Evolutionary conservation across 345 rosid species (phyloP).

Genomic region (Citropsis articulata): DNA sequence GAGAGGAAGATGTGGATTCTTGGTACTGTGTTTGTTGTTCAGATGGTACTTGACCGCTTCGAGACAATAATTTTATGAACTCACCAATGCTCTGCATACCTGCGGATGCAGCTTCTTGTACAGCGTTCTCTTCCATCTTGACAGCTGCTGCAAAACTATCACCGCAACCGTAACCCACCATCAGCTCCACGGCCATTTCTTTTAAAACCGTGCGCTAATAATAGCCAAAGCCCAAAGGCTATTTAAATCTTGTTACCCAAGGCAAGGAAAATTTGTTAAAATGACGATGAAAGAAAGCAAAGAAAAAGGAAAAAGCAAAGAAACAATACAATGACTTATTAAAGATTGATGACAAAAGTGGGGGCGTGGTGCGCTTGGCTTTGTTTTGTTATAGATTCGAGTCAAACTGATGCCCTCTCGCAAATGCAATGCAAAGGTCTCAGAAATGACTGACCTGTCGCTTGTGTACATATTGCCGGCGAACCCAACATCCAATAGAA

Average conservation of each 20-base stretch:
- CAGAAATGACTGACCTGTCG: slow-evolving; percentile 30
- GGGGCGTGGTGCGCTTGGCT: not conserved
- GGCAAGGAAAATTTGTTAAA: slow-evolving; percentile 1
- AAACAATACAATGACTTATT: not conserved
- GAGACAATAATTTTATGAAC: slow-evolving; percentile 49
- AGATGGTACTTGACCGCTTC: slow-evolving; percentile 30
- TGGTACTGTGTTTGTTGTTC: slow-evolving; percentile 15
- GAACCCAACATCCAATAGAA: slow-evolving; percentile 17
- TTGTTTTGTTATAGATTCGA: slow-evolving; percentile 10
- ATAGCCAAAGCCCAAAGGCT: not conserved
- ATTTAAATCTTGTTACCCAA: not conserved
- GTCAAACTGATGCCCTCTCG: slow-evolving; percentile 39
- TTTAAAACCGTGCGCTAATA: slow-evolving; percentile 14
- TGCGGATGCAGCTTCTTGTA: slow-evolving; percentile 70
- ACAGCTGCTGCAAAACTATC: slow-evolving; percentile 27
- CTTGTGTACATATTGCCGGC: slow-evolving; percentile 27
- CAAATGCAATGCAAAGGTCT: slow-evolving; percentile 14
- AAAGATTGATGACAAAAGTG: slow-evolving; percentile 16
- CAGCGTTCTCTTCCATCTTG: slow-evolving; percentile 51
- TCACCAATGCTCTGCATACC: slow-evolving; percentile 85
- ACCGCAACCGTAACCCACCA: slow-evolving; percentile 47
- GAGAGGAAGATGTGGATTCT: slow-evolving; percentile 16
- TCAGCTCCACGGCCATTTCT: slow-evolving; percentile 64
- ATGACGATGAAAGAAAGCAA: not conserved
- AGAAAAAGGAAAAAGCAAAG: not conserved